Conservation (phyloP, 75 land plant species). For the Sequoia sempervirens region DNA sequence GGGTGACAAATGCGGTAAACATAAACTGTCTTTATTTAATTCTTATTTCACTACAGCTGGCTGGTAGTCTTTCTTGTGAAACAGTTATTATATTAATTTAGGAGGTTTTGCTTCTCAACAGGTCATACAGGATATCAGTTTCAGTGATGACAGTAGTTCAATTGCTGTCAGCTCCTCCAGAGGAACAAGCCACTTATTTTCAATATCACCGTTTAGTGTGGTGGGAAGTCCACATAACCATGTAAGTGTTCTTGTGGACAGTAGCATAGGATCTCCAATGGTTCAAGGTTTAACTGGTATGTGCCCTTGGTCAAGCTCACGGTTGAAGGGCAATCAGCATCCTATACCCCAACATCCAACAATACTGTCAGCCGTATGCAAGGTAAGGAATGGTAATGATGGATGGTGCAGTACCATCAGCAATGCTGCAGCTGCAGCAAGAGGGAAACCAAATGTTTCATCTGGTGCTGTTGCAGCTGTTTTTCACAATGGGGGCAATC, state of each 20-base stretch:
- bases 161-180: conserved; percentile 80
- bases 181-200: conserved; percentile 86
- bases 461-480: conserved; percentile 88
- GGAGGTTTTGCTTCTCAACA: conserved; percentile 19
- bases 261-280: conserved; percentile 14
- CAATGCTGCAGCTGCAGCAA: conserved; percentile 78
- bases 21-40: not conserved
- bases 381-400: conserved; percentile 76
- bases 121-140: conserved; percentile 94
- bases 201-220: conserved; percentile 84
- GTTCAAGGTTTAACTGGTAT: conserved; percentile 14
- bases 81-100: not conserved
- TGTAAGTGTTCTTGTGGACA: conserved; percentile 20
- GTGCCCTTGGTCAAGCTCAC: conserved; percentile 43
- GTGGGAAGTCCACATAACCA: conserved; percentile 48
- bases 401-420: conserved; percentile 83
- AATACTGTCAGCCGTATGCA: conserved; percentile 66
- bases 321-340: conserved; percentile 36
- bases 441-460: conserved; percentile 39
- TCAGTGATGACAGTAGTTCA: conserved; percentile 84
- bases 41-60: not conserved
- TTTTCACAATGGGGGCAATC: conserved; percentile 69
- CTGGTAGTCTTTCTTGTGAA: not conserved
- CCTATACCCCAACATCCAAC: conserved; percentile 55
- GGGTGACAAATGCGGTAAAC: conserved; percentile 83